These are phyloP conservation scores for Phytophthora ramorum DNA, from an alignment of 352 stramenopile genomes.

Conservation along the genomic window DNA sequence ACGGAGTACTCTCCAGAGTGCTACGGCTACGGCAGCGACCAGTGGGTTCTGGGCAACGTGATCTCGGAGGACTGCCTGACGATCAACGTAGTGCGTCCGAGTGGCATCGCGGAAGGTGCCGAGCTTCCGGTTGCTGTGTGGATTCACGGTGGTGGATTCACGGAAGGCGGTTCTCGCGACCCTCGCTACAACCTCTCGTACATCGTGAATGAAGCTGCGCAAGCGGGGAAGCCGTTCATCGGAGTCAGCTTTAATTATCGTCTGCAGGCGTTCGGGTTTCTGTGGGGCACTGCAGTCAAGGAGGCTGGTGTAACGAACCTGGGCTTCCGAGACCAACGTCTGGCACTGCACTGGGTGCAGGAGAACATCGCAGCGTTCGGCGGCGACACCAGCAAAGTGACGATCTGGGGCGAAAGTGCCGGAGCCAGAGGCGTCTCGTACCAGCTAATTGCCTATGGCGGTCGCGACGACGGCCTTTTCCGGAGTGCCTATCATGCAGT, in stretches of 20 bases:
- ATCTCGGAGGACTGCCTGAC: constrained; percentile 85
- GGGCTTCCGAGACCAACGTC: constrained; percentile 1
- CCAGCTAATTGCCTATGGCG: constrained; percentile 32
- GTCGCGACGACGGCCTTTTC: constrained; percentile 30
- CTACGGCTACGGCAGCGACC: constrained; percentile 33
- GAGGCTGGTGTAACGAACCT: constrained; percentile 50
- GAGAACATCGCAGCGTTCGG: constrained; percentile 11
- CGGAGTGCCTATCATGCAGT: constrained; percentile 35
- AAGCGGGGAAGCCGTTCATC: constrained; percentile 36
- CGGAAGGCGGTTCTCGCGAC: constrained; percentile 34
- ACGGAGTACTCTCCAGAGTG: constrained; percentile 49
- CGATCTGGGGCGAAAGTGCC: constrained; percentile 4
- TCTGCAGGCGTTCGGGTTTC: constrained; percentile 42
- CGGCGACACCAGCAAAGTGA: constrained; percentile 10
- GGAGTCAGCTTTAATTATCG: constrained; percentile 52
- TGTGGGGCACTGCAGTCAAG: constrained; percentile 31
- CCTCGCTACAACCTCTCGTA: constrained; percentile 43
- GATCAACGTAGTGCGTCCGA: constrained; percentile 74
- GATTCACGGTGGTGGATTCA: constrained; percentile 38
- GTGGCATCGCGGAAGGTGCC: constrained; percentile 18
- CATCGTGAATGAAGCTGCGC: constrained; percentile 30
- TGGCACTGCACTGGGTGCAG: constrained; percentile 11
- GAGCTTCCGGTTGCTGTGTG: constrained; percentile 35
- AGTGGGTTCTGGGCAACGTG: constrained; percentile 30
- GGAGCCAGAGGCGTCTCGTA: constrained; percentile 32